Evolutionary conservation across 306 rosid genomes (phyloP).

Genomic region (Cicer arietinum): DNA sequence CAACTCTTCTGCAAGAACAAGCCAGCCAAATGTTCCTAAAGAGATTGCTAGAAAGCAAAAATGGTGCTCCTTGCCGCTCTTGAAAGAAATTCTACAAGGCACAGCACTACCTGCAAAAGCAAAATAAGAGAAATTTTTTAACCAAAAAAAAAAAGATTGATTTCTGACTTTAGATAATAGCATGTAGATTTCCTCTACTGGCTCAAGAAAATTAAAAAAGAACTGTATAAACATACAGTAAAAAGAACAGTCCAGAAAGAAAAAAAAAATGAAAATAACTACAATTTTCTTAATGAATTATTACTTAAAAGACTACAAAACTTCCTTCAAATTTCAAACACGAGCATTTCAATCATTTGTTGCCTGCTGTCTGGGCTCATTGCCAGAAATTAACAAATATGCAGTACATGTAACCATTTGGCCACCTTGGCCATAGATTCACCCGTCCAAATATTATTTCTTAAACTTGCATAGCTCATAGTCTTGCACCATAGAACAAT

Average conservation of each 20-base stretch:
- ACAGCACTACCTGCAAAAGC: slow-evolving; percentile 70
- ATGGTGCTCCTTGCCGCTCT: slow-evolving; percentile 85
- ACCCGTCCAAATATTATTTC: slow-evolving; percentile 31
- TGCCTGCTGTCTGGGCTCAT: slow-evolving; percentile 25
- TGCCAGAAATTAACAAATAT: slow-evolving; percentile 24
- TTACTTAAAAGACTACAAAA: not conserved
- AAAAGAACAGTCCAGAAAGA: slow-evolving; percentile 5
- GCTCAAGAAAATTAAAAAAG: slow-evolving; percentile 14
- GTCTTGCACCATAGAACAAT: slow-evolving; percentile 18
- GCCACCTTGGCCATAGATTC: slow-evolving; percentile 25
- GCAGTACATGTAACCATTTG: slow-evolving; percentile 8
- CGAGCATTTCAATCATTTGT: slow-evolving; percentile 27
- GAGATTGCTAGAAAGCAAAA: slow-evolving; percentile 74
- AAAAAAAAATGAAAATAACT: not conserved
- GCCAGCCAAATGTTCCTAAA: slow-evolving; percentile 81
- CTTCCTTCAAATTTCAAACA: slow-evolving; percentile 29
- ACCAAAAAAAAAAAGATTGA: not conserved
- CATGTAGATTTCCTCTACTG: slow-evolving; percentile 15
- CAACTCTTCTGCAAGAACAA: slow-evolving; percentile 77
- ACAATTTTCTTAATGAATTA: slow-evolving; percentile 9
- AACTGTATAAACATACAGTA: not conserved
- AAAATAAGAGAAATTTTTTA: slow-evolving; percentile 41
- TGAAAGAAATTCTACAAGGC: slow-evolving; percentile 92
- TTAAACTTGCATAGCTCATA: slow-evolving; percentile 19
- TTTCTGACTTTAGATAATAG: not conserved